Evolutionary conservation across 768 basidiomycete genomes (phyloP).

Genomic region (Strobilomyces confusus): DNA sequence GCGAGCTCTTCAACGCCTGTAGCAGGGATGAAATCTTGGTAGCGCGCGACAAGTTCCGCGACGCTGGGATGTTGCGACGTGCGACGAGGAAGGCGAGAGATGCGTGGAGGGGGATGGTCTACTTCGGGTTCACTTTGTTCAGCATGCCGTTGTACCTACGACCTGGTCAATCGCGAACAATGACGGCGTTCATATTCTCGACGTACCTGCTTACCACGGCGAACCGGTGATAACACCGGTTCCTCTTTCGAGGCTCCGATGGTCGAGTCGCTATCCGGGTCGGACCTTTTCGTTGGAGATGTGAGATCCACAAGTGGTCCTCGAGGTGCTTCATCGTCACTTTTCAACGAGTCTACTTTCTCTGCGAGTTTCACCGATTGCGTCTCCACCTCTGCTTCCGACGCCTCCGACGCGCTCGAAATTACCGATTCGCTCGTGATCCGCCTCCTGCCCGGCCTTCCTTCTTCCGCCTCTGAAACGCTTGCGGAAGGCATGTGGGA

Average conservation of each 20-base stretch:
- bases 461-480: slow-evolving; percentile 74
- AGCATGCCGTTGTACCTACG: slow-evolving; percentile 20
- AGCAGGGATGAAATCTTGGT: slow-evolving; percentile 72
- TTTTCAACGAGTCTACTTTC: slow-evolving; percentile 14
- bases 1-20: slow-evolving; percentile 69
- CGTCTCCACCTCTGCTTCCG: slow-evolving; percentile 54
- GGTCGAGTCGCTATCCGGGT: slow-evolving; percentile 80
- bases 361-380: slow-evolving; percentile 21
- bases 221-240: slow-evolving; percentile 11
- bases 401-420: slow-evolving; percentile 71
- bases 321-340: slow-evolving; percentile 16
- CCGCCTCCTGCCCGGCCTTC: slow-evolving; percentile 40
- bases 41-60: slow-evolving; percentile 80
- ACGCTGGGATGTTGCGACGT: slow-evolving; percentile 58
- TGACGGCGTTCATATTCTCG: neutral
- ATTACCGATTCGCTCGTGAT: slow-evolving; percentile 52
- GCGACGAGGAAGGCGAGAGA: slow-evolving; percentile 65
- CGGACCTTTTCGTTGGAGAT: slow-evolving; percentile 40
- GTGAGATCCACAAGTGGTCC: slow-evolving; percentile 10
- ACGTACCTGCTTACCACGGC: slow-evolving; percentile 28
- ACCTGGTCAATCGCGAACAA: slow-evolving; percentile 8
- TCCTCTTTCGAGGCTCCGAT: slow-evolving; percentile 54
- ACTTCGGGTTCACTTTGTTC: slow-evolving; percentile 20
- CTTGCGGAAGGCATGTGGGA: slow-evolving; percentile 57
- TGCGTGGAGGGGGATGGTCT: slow-evolving; percentile 28